These are phyloP conservation scores for Scytalidium lignicola DNA, from an alignment of 2,329 filamentous ascomycete genomes.

Conservation along the genomic window DNA sequence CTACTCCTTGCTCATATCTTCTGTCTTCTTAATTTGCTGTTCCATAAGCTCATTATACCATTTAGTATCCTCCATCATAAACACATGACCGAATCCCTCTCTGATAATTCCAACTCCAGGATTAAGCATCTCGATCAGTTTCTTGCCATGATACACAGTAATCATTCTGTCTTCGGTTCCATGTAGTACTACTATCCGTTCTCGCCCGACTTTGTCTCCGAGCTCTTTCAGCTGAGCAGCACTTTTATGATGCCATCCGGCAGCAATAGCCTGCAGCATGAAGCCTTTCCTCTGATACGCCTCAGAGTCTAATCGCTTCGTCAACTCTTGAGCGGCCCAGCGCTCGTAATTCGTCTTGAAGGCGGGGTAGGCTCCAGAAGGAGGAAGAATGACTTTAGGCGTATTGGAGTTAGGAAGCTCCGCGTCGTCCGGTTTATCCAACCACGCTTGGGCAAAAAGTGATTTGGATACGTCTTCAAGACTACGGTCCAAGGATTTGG, in stretches of 20 bases:
- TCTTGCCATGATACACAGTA: constrained; percentile 60
- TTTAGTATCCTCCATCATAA: constrained; percentile 63
- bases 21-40: constrained; percentile 30
- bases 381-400: constrained; percentile 30
- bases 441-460: constrained; percentile 62
- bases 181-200: constrained; percentile 73
- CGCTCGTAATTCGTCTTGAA: constrained; percentile 78
- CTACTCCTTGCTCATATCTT: constrained; percentile 8
- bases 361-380: constrained; percentile 34
- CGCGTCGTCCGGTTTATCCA: constrained; percentile 55
- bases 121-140: constrained; percentile 59
- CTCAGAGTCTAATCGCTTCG: constrained; percentile 58
- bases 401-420: constrained; percentile 41
- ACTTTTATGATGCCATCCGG: constrained; percentile 74
- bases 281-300: constrained; percentile 64
- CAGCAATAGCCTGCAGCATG: constrained; percentile 71
- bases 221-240: constrained; percentile 59
- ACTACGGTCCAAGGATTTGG: constrained; percentile 63
- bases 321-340: constrained; percentile 73
- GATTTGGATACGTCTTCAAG: constrained; percentile 59
- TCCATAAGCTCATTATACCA: constrained; percentile 61
- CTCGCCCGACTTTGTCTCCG: constrained; percentile 63
- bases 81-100: constrained; percentile 71
- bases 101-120: constrained; percentile 58
- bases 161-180: constrained; percentile 78